Evolutionary conservation across 345 rosid genomes (phyloP).

Genomic region (Mangifera indica): DNA sequence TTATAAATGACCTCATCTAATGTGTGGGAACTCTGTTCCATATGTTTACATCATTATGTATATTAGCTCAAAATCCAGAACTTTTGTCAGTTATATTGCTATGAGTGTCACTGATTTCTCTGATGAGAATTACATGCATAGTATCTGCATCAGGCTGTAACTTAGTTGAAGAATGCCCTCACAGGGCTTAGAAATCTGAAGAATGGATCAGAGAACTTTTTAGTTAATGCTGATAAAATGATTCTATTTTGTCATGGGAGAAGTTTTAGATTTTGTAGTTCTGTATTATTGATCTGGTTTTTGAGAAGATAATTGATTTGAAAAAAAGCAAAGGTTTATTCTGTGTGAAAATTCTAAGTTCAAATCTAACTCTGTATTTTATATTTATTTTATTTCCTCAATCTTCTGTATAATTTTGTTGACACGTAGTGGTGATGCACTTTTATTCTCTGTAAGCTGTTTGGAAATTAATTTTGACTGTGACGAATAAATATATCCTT

Average conservation of each 20-base stretch:
- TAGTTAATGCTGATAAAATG: neutral
- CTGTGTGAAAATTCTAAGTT: neutral
- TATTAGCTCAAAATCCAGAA: too few species aligned
- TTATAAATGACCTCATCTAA: neutral
- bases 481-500: slow-evolving; percentile 1
- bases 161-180: neutral
- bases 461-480: neutral
- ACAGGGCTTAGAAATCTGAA: neutral
- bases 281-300: neutral
- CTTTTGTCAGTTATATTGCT: too few species aligned
- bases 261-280: neutral
- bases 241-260: neutral
- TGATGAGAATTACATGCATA: neutral
- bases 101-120: neutral
- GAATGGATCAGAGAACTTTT: neutral
- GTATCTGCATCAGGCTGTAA: neutral
- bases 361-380: neutral
- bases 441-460: neutral
- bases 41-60: neutral
- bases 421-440: neutral
- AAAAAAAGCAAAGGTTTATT: neutral
- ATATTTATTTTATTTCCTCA: neutral
- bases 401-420: neutral
- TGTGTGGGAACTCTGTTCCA: neutral
- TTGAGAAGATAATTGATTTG: neutral